Conservation (phyloP, 805 yeast genomes). For the Candida nemodendra region DNA sequence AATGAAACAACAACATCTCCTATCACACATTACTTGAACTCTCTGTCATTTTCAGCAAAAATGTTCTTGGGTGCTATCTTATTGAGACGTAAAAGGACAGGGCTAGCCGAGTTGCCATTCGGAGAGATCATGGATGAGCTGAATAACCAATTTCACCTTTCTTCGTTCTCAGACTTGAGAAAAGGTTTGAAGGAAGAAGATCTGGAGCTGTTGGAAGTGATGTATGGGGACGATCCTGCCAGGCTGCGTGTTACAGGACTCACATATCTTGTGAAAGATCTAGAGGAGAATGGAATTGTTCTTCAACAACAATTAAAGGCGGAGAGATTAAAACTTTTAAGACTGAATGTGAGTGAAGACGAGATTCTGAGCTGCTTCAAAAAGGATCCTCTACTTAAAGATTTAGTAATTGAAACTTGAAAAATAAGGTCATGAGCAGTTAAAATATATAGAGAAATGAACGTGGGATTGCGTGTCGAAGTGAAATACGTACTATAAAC, state of each 20-base stretch:
- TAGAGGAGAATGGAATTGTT: constrained; percentile 77
- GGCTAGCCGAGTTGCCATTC: constrained; percentile 65
- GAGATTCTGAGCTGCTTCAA: constrained; percentile 62
- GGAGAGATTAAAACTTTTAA: constrained; percentile 63
- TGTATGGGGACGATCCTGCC: constrained; percentile 23
- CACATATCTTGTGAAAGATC: constrained; percentile 58
- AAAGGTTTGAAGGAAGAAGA: constrained; percentile 22
- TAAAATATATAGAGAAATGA: not conserved
- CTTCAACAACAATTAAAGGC: constrained; percentile 65
- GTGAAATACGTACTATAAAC: constrained; percentile 1
- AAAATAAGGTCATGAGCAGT: constrained; percentile 1
- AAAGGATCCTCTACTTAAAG: constrained; percentile 48
- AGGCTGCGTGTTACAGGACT: constrained; percentile 58
- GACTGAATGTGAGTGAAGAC: constrained; percentile 68
- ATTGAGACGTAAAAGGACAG: constrained; percentile 61
- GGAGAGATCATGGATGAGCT: constrained; percentile 82
- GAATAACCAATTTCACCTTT: constrained; percentile 36
- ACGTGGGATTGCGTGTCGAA: not conserved
- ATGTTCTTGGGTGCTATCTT: constrained; percentile 69
- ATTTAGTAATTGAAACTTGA: constrained; percentile 20
- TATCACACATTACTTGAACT: constrained; percentile 51
- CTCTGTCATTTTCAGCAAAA: constrained; percentile 68
- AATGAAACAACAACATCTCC: constrained; percentile 79
- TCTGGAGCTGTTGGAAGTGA: constrained; percentile 23
- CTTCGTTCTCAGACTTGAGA: constrained; percentile 31